Base-by-base conservation (phyloP, 192 early-diverging fungal species). In the Mortierella claussenii region DNA sequence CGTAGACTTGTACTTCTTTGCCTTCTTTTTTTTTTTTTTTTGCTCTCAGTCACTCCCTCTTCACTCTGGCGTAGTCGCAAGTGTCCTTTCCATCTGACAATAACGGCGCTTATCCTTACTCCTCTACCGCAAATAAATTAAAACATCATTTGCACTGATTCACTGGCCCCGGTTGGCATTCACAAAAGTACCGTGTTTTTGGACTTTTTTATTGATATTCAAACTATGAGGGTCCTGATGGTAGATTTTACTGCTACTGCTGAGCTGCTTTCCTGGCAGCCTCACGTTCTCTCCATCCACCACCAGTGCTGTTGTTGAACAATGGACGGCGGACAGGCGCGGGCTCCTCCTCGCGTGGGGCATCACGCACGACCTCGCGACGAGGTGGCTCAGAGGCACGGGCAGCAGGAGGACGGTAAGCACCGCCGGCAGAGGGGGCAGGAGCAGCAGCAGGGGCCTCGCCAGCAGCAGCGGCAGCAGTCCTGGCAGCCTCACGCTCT, bases 241-340 rank as follows among this genome's bases (percentile, higher is more conserved):
- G 15, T 17, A 20, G 21, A 20, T 46, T 49, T 51, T 61, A 49
- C 55, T 63, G 27, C 45, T 75, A 55, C 54, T 65, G 62, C 3
- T 44, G 20, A 12, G 36, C 37, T 9, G 53, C 50, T 46, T 74
- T 68, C 58, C 49, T 66, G 40, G 60, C 66, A 13, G 74, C 75
- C 61, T 64, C 61, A 34, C 68, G 56, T 26, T 78, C 69, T 68
- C 66, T 70, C 68, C 68, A 70, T 65, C 70, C 70, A 50, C 55
- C 55, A 17, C 33, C 55, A 50, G 67, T 11, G 24, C 33, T 43
- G 30, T 28, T 23, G 4, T 53, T 61, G 34, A 75, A 74, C 61
- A 65, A 40, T 26, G 62, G 70, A 24, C 27, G 54, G 30, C 69
- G 69, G 20, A 26, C 32, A 45, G 69, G 44, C 5, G 55, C 45